phyloP scores from a whole-genome alignment of 202 grass and related monocot genomes.

The Sporobolus alterniflorus region DNA sequence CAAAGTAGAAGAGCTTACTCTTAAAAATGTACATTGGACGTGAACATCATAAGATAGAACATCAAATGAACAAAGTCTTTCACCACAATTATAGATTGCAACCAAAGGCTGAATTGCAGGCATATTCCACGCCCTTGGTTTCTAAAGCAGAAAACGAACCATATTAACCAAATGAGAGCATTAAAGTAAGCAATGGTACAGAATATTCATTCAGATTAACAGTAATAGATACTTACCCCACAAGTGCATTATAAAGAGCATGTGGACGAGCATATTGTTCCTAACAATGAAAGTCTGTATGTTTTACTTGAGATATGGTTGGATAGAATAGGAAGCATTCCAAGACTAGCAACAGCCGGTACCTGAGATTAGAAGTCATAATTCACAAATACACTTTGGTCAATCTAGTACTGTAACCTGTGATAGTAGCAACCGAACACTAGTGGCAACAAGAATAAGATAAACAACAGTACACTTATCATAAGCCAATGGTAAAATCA shows the following conservation, averaged over 20 bases:
- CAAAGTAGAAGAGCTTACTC: slow-evolving; percentile 34
- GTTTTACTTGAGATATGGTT: slow-evolving; percentile 77
- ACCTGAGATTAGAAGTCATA: slow-evolving; percentile 53
- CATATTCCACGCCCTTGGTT: slow-evolving; percentile 84
- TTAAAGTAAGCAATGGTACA: not conserved
- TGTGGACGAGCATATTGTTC: slow-evolving; percentile 71
- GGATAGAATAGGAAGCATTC: slow-evolving; percentile 67
- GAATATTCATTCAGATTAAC: slow-evolving; percentile 38
- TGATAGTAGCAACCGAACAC: slow-evolving; percentile 9
- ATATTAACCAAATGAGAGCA: not conserved
- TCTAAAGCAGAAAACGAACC: slow-evolving; percentile 47
- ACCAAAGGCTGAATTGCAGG: slow-evolving; percentile 65
- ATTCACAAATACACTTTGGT: slow-evolving; percentile 21
- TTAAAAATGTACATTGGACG: slow-evolving; percentile 68
- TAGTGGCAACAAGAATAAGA: slow-evolving; percentile 3
- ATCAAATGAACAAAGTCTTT: slow-evolving; percentile 89
- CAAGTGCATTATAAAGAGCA: slow-evolving; percentile 72
- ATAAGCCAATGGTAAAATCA: slow-evolving; percentile 15
- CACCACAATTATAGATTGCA: slow-evolving; percentile 69
- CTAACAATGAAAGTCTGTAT: slow-evolving; percentile 84
- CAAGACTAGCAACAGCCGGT: slow-evolving; percentile 75
- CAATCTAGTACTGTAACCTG: not conserved
- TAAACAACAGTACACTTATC: slow-evolving; percentile 12
- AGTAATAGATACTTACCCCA: slow-evolving; percentile 59
- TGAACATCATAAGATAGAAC: slow-evolving; percentile 75